Conservation (phyloP, 106 monocot species). For the Dendrobium officinale region DNA sequence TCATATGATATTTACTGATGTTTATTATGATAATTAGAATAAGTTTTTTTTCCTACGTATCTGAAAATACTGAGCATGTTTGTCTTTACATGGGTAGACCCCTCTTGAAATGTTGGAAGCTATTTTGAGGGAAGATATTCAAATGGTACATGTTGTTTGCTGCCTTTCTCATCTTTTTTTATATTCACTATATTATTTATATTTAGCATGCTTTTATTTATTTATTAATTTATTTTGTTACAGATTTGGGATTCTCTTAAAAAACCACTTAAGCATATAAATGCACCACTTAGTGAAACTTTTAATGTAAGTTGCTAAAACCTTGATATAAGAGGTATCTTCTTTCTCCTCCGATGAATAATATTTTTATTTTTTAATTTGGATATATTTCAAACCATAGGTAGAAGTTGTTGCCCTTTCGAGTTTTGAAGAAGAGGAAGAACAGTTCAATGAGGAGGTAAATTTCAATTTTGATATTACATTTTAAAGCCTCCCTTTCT, state of each 20-base stretch:
- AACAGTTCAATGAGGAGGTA: slow-evolving; percentile 92
- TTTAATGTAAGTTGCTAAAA: slow-evolving; percentile 61
- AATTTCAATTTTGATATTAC: background rate
- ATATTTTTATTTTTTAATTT: background rate
- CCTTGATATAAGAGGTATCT: background rate
- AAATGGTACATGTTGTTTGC: slow-evolving; percentile 44
- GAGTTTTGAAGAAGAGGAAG: slow-evolving; percentile 94
- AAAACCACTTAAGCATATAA: slow-evolving; percentile 78
- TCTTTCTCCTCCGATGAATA: background rate
- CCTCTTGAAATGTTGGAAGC: slow-evolving; percentile 90
- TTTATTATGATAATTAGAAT: background rate
- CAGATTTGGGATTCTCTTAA: slow-evolving; percentile 96
- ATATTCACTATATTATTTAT: background rate
- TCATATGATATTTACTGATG: background rate
- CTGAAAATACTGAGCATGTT: slow-evolving; percentile 2
- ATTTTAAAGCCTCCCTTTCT: background rate
- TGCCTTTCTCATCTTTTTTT: background rate
- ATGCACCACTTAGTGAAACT: slow-evolving; percentile 88
- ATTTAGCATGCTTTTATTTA: background rate
- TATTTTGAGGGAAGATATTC: slow-evolving; percentile 90
- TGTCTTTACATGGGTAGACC: slow-evolving; percentile 39
- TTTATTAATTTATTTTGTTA: slow-evolving; percentile 7
- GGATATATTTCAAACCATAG: slow-evolving; percentile 18
- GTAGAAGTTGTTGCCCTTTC: slow-evolving; percentile 86
- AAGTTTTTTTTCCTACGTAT: slow-evolving; percentile 8